phyloP scores from a whole-genome alignment of 192 early-diverging fungal genomes.

The Podila minutissima region DNA sequence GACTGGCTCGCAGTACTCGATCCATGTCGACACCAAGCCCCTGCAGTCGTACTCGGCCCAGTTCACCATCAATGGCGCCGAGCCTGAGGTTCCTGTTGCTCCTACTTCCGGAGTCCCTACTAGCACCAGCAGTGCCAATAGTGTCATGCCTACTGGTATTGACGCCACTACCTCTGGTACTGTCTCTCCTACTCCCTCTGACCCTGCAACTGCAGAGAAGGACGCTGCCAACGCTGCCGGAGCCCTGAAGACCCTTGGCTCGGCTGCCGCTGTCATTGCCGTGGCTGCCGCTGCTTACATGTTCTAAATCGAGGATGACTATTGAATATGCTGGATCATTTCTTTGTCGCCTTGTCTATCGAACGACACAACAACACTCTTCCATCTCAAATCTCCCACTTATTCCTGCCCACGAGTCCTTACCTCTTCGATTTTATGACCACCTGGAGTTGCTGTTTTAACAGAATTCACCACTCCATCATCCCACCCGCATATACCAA shows the following conservation, averaged over 20 bases:
- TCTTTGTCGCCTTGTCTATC: too few species aligned
- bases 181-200: not conserved
- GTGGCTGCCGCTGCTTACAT: not conserved
- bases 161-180: not conserved
- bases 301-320: not conserved
- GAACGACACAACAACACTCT: too few species aligned
- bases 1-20: constrained; percentile 4
- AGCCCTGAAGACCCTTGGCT: not conserved
- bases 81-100: not conserved
- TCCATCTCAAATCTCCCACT: too few species aligned
- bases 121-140: not conserved
- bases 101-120: not conserved
- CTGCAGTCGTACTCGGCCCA: constrained; percentile 21
- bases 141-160: not conserved
- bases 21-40: constrained; percentile 13
- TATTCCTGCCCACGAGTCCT: too few species aligned
- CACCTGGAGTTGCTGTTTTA: too few species aligned
- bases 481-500: too few species aligned
- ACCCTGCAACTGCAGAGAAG: not conserved
- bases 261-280: not conserved
- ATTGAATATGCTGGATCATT: too few species aligned
- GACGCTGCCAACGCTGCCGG: not conserved
- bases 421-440: too few species aligned
- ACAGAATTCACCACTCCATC: too few species aligned
- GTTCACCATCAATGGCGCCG: constrained; percentile 11